Evolutionary conservation across 768 basidiomycete species (phyloP).

Genomic region (Tricholoma terreum): DNA sequence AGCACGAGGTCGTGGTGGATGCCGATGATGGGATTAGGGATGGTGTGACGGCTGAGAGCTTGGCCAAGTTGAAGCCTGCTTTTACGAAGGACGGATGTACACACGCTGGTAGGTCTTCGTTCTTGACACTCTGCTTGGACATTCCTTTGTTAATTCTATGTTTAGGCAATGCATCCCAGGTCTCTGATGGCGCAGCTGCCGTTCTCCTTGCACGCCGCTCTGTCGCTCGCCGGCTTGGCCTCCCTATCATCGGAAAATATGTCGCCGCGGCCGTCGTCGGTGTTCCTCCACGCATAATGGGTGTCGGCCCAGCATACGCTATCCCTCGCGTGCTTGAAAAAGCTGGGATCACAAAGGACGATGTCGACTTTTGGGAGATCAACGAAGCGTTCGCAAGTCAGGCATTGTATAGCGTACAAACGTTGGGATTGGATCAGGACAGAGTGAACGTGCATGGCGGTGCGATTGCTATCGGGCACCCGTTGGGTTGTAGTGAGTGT

Average conservation of each 20-base stretch:
- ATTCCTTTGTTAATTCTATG: too few relatives aligned
- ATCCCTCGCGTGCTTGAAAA: conserved; percentile 57
- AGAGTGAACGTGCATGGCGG: conserved; percentile 90
- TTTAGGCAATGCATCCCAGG: conserved; percentile 74
- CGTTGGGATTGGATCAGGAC: conserved; percentile 64
- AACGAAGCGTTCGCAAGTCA: conserved; percentile 90
- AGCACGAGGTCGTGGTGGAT: conserved; percentile 66
- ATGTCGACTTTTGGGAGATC: conserved; percentile 89
- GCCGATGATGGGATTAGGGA: conserved; percentile 83
- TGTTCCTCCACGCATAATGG: conserved; percentile 87
- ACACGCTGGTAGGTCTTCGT: conserved; percentile 43
- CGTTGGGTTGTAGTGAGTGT: conserved; percentile 76
- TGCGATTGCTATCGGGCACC: conserved; percentile 87
- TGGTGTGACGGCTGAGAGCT: conserved; percentile 74
- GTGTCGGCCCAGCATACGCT: conserved; percentile 86
- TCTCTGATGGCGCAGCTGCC: conserved; percentile 93
- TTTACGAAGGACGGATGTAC: conserved; percentile 75
- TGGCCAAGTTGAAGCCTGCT: conserved; percentile 79
- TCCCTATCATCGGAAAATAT: conserved; percentile 85
- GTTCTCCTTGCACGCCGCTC: conserved; percentile 81
- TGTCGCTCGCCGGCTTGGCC: conserved; percentile 74
- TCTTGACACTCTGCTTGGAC: too few relatives aligned
- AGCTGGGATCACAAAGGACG: conserved; percentile 60
- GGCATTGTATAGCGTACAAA: conserved; percentile 70
- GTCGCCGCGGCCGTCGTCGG: conserved; percentile 67